phyloP scores from a whole-genome alignment of 495 filamentous ascomycete genomes.

The Neurospora sp. region DNA sequence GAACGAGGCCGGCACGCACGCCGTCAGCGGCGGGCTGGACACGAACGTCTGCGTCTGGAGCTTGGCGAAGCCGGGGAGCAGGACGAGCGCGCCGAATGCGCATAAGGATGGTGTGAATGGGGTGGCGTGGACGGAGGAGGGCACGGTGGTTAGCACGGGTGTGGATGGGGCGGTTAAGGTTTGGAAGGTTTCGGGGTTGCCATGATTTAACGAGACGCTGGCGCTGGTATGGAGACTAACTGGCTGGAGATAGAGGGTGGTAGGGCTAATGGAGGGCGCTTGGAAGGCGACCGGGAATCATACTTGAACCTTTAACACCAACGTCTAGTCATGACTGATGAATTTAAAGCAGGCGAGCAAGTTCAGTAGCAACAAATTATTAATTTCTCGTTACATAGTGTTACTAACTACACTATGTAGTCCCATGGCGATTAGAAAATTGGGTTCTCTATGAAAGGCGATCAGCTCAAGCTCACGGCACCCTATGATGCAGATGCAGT shows the following conservation, averaged over 20 bases:
- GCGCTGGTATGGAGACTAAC: background rate
- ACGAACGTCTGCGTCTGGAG: conserved; percentile 92
- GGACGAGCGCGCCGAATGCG: conserved; percentile 69
- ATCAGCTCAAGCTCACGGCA: background rate
- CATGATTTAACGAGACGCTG: conserved; percentile 20
- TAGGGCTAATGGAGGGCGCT: background rate
- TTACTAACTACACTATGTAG: background rate
- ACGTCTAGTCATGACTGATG: background rate
- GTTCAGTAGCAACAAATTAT: background rate
- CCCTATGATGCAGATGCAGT: too few relatives aligned
- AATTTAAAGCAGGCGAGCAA: background rate
- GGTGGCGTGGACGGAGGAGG: conserved; percentile 68
- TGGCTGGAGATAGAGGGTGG: background rate
- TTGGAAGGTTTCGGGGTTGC: conserved; percentile 64
- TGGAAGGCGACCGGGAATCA: background rate
- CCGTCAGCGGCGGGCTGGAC: conserved; percentile 77
- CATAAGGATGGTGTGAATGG: conserved; percentile 94
- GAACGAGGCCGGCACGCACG: conserved; percentile 63
- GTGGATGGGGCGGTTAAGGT: conserved; percentile 86
- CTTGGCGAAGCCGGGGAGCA: conserved; percentile 66
- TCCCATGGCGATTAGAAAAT: background rate
- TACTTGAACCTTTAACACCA: background rate
- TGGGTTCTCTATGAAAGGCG: background rate
- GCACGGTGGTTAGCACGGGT: conserved; percentile 67
- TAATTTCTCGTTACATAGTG: background rate